A percentile compares a stretch with the other conserved stretches of the same genome.
Conservation (phyloP, 306 rosid species). For the Cicer yamashitae region DNA sequence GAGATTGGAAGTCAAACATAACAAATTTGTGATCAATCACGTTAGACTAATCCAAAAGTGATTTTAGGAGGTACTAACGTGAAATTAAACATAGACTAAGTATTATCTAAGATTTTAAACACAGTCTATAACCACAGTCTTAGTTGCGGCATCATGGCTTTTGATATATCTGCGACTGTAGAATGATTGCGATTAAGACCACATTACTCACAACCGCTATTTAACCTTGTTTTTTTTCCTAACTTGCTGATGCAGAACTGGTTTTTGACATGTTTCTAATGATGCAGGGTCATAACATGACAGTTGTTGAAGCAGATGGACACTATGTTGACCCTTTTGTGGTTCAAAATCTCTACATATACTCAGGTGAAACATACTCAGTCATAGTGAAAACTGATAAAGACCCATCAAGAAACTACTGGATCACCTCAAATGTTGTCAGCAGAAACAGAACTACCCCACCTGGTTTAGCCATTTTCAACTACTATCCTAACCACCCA, state of each 20-base stretch:
- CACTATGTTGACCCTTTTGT: slow-evolving; percentile 86
- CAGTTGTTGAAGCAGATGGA: slow-evolving; percentile 93
- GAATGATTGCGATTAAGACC: too few relatives aligned
- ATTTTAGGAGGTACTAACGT: too few relatives aligned
- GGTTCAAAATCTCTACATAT: slow-evolving; percentile 70
- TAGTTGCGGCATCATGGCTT: not conserved
- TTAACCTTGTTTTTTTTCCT: not conserved
- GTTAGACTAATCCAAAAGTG: too few relatives aligned
- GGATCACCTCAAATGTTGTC: slow-evolving; percentile 73
- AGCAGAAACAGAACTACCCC: slow-evolving; percentile 68
- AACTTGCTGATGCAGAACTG: not conserved
- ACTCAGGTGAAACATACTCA: slow-evolving; percentile 93
- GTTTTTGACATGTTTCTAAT: slow-evolving; percentile 10
- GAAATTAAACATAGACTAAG: not conserved
- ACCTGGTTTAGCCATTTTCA: slow-evolving; percentile 65
- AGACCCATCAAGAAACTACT: slow-evolving; percentile 80
- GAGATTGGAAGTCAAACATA: too few relatives aligned
- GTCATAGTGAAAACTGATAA: slow-evolving; percentile 73
- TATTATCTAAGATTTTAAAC: not conserved
- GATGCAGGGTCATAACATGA: slow-evolving; percentile 86
- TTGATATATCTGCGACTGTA: not conserved
- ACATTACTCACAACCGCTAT: not conserved
- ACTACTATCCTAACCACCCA: slow-evolving; percentile 92
- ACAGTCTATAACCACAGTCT: not conserved
- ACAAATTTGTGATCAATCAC: too few relatives aligned